Evolutionary conservation across 257 asterid genomes (phyloP), one percentile per base, ranked within the genome.

Genomic region (Paulownia fortunei): DNA sequence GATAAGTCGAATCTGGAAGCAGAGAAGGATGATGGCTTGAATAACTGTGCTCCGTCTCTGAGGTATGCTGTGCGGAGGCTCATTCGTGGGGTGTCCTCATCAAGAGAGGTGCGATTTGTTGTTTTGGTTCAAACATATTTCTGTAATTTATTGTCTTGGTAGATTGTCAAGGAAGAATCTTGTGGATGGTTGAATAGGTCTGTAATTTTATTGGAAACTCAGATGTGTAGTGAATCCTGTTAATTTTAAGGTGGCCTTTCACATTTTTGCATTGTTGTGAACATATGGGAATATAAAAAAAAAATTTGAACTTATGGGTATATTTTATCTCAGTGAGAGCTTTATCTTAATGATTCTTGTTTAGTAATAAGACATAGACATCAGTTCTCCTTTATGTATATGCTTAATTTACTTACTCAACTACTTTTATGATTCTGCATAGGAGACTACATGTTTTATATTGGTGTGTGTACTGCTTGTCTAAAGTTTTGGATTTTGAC

Each of bases 41-140:
- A 93, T 84, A 86, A 87, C 73, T 92, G 96, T 80, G 99, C 99
- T 26, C 97, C 98, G 5, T 89, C 97, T n/a, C 54, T 96, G 86
- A 87, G 99, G 83, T 93, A 96, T 85, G 98, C 98, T 4, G 87
- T 96, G 76, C 88, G 98, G 82, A 96, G 99, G 89, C 97, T 96
- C 52, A 84, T 96, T 81, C 97, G 97, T 1, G 98, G 99, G 2
- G 94, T 96, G 73, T 93, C 97, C 72, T 96, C 99, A 3, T 90
- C 99, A 0, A 92, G 97, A 86, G 98, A 96, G 99, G 98, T 93
- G 68, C 16, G 75, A 0, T 42, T 79, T n/a, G 13, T 73, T 55
- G 56, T 41, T 54, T 64, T 32, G 18, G 10, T 69, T 52, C 19
- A 10, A 11, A 41, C 6, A 32, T 30, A 26, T 23, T 56, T 64